Conservation (phyloP, 2,329 filamentous ascomycete genomes). For the Juglanconis sp. region DNA sequence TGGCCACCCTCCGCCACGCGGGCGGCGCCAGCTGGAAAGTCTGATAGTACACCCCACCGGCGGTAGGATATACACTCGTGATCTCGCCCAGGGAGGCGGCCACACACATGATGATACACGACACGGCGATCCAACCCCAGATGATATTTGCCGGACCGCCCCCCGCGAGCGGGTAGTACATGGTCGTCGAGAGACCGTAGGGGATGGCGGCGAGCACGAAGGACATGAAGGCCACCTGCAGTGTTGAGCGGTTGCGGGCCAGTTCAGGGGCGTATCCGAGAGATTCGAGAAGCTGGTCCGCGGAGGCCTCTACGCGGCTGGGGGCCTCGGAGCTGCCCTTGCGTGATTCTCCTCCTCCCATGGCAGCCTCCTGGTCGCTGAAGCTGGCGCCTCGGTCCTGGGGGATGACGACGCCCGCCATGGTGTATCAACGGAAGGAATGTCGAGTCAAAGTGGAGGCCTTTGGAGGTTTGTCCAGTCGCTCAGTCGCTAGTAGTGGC, state of each 20-base stretch:
- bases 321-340: slow-evolving; percentile 16
- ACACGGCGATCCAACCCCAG: slow-evolving; percentile 69
- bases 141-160: slow-evolving; percentile 68
- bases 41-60: slow-evolving; percentile 76
- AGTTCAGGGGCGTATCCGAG: slow-evolving; percentile 67
- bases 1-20: slow-evolving; percentile 58
- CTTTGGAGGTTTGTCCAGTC: background rate
- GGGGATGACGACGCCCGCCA: slow-evolving; percentile 12
- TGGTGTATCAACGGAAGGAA: background rate
- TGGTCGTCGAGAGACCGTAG: slow-evolving; percentile 68
- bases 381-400: slow-evolving; percentile 11
- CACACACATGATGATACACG: slow-evolving; percentile 68
- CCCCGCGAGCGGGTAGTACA: slow-evolving; percentile 63
- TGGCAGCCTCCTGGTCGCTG: slow-evolving; percentile 7
- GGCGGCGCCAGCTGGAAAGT: slow-evolving; percentile 69
- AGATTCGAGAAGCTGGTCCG: slow-evolving; percentile 60
- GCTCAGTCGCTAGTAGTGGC: background rate
- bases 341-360: background rate
- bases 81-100: slow-evolving; percentile 71
- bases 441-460: too few species aligned
- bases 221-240: slow-evolving; percentile 72
- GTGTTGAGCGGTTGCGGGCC: slow-evolving; percentile 61
- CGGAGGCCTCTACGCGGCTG: slow-evolving; percentile 37
- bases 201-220: slow-evolving; percentile 74
- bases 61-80: slow-evolving; percentile 73